Percentiles rank a stretch among this genome's conserved stretches.
phyloP scores from a whole-genome alignment of 1,284 basidiomycete genomes.

The Phenoliferia sp. region DNA sequence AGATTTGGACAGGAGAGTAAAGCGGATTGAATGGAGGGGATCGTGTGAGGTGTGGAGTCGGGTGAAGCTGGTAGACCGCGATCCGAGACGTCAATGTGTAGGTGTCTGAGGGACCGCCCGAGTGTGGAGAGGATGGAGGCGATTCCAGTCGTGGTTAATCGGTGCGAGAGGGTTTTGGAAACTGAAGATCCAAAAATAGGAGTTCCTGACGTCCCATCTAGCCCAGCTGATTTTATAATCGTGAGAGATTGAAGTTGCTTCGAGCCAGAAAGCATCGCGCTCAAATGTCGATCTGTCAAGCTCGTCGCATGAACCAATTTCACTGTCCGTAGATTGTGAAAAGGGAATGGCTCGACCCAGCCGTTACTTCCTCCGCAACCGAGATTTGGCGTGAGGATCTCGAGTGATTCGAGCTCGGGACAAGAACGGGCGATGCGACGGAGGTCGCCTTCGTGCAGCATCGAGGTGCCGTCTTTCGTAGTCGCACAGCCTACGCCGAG shows the following conservation, averaged over 20 bases:
- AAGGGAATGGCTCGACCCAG: slow-evolving; percentile 2
- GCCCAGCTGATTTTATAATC: not conserved
- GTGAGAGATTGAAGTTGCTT: not conserved
- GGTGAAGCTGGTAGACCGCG: not conserved
- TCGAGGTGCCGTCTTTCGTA: not conserved
- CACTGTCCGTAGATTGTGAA: not conserved
- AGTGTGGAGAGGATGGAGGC: not conserved
- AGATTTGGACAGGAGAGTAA: not conserved
- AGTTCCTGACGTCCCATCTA: not conserved
- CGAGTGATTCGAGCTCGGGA: slow-evolving; percentile 1
- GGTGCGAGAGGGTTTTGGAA: not conserved
- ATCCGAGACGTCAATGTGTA: not conserved
- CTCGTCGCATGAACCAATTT: not conserved
- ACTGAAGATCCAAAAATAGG: not conserved
- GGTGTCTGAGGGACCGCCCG: not conserved
- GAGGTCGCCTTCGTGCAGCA: slow-evolving; percentile 1
- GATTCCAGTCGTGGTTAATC: not conserved
- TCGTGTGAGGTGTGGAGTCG: not conserved
- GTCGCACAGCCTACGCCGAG: not conserved
- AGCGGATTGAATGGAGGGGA: not conserved
- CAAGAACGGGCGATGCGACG: not conserved
- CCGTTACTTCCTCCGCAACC: not conserved
- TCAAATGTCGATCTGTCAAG: not conserved
- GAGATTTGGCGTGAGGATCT: not conserved
- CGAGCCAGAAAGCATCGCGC: not conserved